Base-by-base conservation (phyloP, 2,329 filamentous ascomycete species). In the Colletotrichum simmondsii region DNA sequence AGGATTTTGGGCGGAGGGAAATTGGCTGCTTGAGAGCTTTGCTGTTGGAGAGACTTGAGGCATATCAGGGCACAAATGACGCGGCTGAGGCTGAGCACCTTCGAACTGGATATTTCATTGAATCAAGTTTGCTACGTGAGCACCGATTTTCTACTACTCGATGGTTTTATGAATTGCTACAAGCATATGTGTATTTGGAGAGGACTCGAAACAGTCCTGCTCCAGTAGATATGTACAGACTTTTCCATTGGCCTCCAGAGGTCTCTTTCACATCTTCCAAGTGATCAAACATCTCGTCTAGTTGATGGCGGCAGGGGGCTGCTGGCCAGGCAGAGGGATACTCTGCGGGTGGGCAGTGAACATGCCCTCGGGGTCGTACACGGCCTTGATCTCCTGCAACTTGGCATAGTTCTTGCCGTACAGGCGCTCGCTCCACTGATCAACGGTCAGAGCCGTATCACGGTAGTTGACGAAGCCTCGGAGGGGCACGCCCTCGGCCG, bases 1-100 rank as follows among this genome's bases (percentile, higher is more conserved):
- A 78, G 77, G 8, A 80, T 84, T 42, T 73, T 84, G 12, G 63
- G 68, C 0, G 78, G 78, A 22, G 75, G 74, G 4, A 67, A 46
- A 16, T 24, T 77, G 30, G 49, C 52, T 2, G 69, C 56, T 1
- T 72, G 52, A 72, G 8, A 4, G 22, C n/a, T 42, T 12, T 4
- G 2, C 8, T 10, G 8, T 24, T 5, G 19, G 8, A 10, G 19
- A 49, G 22, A 22, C 42, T n/a, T 4, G 7, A n/a, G 8, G 42
- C 16, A 4, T 37, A 4, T 24, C 30, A 5, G 54, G 54, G 12
- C 32, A 7, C 10, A n/a, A 49, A 11, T 7, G 11, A 19, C 19
- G 42, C 42, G 19, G 42, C n/a, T 4, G 19, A 49, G 6, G 5
- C 42, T 10, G 6, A 32, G 32, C 26, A 19, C 6, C 28, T n/a